These are phyloP conservation scores for Fusarium scirpi DNA, from an alignment of 2,329 filamentous ascomycete genomes.

Conservation along the genomic window DNA sequence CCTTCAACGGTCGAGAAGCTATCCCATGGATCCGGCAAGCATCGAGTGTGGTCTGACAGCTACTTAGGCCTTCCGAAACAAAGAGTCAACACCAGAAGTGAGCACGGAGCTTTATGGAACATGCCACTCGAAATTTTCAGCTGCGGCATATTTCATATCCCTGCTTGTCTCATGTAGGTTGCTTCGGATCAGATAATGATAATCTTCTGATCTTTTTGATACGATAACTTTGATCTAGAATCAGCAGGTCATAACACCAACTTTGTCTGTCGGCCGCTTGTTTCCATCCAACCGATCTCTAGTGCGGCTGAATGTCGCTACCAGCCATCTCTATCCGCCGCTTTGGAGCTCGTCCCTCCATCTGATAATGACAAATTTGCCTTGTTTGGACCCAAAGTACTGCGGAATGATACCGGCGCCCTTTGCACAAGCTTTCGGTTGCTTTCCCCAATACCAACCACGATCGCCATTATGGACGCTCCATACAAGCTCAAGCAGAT, in stretches of 20 bases:
- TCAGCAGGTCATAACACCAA: background rate
- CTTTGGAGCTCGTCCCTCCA: background rate
- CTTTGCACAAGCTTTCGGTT: background rate
- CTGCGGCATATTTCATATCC: slow-evolving; percentile 4
- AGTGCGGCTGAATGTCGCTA: slow-evolving; percentile 23
- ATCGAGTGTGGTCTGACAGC: slow-evolving; percentile 20
- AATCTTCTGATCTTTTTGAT: slow-evolving; percentile 36
- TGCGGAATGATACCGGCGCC: background rate
- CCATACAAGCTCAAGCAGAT: slow-evolving; percentile 7
- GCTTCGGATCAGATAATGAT: slow-evolving; percentile 29
- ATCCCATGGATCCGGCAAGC: slow-evolving; percentile 17
- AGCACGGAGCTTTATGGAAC: slow-evolving; percentile 2
- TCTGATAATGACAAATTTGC: slow-evolving; percentile 23
- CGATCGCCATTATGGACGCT: background rate
- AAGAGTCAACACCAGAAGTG: slow-evolving; percentile 2
- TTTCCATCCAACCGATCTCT: background rate
- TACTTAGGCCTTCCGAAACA: background rate
- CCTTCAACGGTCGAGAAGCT: slow-evolving; percentile 39
- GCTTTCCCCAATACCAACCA: background rate
- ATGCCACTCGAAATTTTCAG: slow-evolving; percentile 8
- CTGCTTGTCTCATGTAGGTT: background rate
- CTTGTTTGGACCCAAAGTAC: background rate
- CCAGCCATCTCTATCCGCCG: background rate
- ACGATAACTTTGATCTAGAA: slow-evolving; percentile 39
- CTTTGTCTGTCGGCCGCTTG: slow-evolving; percentile 5